Evolutionary conservation across 2,329 filamentous ascomycete genomes (phyloP), one percentile per base, ranked within the genome.

Genomic region (Pestalotiopsis sp.): DNA sequence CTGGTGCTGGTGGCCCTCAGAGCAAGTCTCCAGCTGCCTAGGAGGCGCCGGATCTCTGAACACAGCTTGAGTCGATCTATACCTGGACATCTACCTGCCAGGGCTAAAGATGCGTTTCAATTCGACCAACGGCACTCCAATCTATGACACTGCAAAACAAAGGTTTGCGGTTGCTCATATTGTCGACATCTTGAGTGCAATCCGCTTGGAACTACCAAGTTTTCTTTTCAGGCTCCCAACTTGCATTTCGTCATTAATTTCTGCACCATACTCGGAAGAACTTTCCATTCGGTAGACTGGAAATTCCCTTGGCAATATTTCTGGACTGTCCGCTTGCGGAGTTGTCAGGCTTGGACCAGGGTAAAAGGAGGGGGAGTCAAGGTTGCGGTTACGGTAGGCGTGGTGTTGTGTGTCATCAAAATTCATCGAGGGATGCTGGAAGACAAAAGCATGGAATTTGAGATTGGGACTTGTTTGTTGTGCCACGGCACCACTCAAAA

Each of bases 1-100:
- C 84, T 20, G 82, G 83, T 67, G 86, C 84, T 67, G 64, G 64
- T 41, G 64, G 64, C 13, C 86, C 87, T 64, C 84, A 83, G 39
- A 89, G 80, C 84, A 90, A 90, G 81, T 90, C 87, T 57, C 87
- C 88, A 56, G 87, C 87, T 67, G 64, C 64, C 31, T 66, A 66
- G 31, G 27, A 36, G 59, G 59, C 31, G 3, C 36, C 31, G 59
- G n/a, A 36, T 2, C 27, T 39, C 36, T 62, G 17, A 27, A 39
- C 25, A 36, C 36, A 13, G 27, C 59, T 52, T 20, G 45, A 20
- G 36, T 62, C 17, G 20, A 45, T 25, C 14, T 20, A 20, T 56
- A 12, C 25, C 23, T 41, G 56, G 60, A 17, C 6, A 14, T 14
- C 23, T 11, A 36, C n/a, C 27, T 52, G 20, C 62, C 62, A n/a